Conservation (phyloP, 2,329 filamentous ascomycete species). For the Aspergillus flavus region DNA sequence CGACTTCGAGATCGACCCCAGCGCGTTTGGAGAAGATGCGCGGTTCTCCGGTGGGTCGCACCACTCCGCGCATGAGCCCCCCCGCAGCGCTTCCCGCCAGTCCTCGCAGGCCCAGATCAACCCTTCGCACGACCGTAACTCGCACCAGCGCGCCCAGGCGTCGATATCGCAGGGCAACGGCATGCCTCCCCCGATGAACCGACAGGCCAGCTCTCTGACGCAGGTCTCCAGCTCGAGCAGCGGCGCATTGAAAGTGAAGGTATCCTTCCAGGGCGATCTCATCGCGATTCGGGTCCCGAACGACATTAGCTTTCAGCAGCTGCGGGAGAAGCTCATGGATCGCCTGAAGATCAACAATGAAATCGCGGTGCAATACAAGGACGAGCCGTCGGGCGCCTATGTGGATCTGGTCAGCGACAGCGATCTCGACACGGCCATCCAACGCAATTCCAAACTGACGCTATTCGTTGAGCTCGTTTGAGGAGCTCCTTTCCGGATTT, state of each 20-base stretch:
- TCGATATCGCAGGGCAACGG: constrained; percentile 36
- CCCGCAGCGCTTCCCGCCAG: constrained; percentile 63
- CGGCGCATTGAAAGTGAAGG: constrained; percentile 84
- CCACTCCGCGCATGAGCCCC: constrained; percentile 63
- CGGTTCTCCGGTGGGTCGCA: constrained; percentile 72
- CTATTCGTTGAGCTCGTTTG: constrained; percentile 61
- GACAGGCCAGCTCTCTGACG: constrained; percentile 57
- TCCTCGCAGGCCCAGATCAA: constrained; percentile 68
- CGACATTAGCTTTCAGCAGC: constrained; percentile 74
- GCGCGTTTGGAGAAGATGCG: constrained; percentile 67
- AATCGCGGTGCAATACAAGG: constrained; percentile 80
- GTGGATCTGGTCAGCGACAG: constrained; percentile 75
- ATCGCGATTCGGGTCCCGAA: constrained; percentile 87
- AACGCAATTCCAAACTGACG: constrained; percentile 84
- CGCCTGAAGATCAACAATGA: constrained; percentile 78
- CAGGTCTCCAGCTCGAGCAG: constrained; percentile 44
- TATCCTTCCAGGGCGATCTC: constrained; percentile 88
- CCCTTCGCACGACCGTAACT: constrained; percentile 42
- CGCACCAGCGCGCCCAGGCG: constrained; percentile 45
- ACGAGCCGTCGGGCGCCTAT: constrained; percentile 76
- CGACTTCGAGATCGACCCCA: constrained; percentile 88
- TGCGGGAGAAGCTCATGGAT: constrained; percentile 83
- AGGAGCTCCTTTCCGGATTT: constrained; percentile 8
- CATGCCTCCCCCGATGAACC: constrained; percentile 47
- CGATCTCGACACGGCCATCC: constrained; percentile 78